phyloP scores from a whole-genome alignment of 225 moss, liverwort and hornwort species.

The Pseudoscleropodium purum region DNA sequence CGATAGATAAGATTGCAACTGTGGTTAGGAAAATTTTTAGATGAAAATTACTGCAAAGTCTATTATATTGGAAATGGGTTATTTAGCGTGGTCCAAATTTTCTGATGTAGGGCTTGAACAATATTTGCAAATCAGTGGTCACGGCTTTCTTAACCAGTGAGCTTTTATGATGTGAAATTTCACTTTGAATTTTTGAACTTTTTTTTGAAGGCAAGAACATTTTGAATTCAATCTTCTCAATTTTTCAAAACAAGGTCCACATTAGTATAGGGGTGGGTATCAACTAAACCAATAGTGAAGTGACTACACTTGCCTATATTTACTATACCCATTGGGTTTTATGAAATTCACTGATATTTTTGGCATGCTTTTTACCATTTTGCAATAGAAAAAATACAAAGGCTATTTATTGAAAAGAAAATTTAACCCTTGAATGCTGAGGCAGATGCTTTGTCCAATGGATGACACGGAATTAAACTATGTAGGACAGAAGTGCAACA shows the following conservation, averaged over 20 bases:
- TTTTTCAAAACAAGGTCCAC: not conserved
- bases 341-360: not conserved
- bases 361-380: not conserved
- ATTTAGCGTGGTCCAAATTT: not conserved
- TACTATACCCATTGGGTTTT: not conserved
- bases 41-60: not conserved
- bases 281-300: not conserved
- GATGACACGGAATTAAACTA: no score
- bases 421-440: no score
- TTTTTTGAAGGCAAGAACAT: not conserved
- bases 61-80: not conserved
- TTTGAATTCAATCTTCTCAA: not conserved
- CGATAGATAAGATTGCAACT: not conserved
- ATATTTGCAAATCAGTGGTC: not conserved
- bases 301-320: not conserved
- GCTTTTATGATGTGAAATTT: not conserved
- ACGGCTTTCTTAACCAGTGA: not conserved
- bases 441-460: no score
- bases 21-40: not conserved
- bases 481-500: no score
- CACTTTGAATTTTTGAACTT: not conserved
- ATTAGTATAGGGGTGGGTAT: not conserved
- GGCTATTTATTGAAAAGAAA: not conserved
- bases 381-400: fast-evolving
- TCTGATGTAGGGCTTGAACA: not conserved